Percentiles rank a stretch among this genome's conserved stretches.
These are phyloP conservation scores for Tetraselmis chui DNA, from an alignment of 139 green algal genomes.

Conservation along the genomic window DNA sequence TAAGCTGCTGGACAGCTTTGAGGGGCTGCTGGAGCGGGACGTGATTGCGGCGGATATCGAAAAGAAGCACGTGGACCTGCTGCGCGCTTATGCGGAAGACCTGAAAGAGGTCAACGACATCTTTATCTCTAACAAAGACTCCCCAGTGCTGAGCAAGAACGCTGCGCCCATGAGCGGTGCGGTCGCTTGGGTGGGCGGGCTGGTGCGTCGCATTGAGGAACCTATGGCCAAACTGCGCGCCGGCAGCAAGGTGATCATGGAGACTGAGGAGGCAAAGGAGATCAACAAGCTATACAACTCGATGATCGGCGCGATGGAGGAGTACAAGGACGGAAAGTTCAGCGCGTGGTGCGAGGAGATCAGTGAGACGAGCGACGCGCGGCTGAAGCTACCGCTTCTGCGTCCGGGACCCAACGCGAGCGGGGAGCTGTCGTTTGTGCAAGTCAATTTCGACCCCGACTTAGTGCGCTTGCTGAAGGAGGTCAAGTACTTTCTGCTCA, in stretches of 20 bases:
- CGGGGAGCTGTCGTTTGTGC: conserved; percentile 27
- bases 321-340: conserved; percentile 48
- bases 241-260: conserved; percentile 41
- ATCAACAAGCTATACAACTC: conserved; percentile 46
- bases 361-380: conserved; percentile 56
- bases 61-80: conserved; percentile 60
- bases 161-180: conserved; percentile 49
- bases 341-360: conserved; percentile 56
- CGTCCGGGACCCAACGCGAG: conserved; percentile 8
- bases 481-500: conserved; percentile 83
- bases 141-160: conserved; percentile 46
- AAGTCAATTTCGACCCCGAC: conserved; percentile 84
- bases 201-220: conserved; percentile 72
- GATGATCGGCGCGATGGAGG: conserved; percentile 51
- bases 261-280: conserved; percentile 54
- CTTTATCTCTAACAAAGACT: conserved; percentile 42
- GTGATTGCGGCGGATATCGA: conserved; percentile 67
- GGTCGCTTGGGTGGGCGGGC: conserved; percentile 70
- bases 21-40: conserved; percentile 78
- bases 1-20: conserved; percentile 86
- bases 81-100: conserved; percentile 48
- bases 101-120: conserved; percentile 59
- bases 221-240: conserved; percentile 63
- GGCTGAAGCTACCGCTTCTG: conserved; percentile 78
- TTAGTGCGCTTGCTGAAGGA: conserved; percentile 78